These are phyloP conservation scores for Penicillium corylophilum DNA, from an alignment of 2,329 filamentous ascomycete species.

Conservation along the genomic window DNA sequence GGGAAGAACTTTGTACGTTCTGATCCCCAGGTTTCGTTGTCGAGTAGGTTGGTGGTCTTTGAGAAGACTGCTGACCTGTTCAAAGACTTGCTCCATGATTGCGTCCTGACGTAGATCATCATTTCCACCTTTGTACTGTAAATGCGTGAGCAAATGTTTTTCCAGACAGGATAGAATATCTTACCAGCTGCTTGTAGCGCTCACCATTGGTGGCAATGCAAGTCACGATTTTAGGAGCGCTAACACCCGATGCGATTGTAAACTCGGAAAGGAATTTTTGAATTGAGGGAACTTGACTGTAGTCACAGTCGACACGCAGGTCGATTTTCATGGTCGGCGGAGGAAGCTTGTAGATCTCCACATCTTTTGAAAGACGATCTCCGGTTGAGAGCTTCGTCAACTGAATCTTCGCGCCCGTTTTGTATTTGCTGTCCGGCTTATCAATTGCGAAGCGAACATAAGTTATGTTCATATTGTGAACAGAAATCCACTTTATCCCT, in stretches of 20 bases:
- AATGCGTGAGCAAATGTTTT: conserved; percentile 9
- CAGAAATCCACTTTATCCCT: conserved; percentile 64
- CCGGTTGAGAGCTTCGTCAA: conserved; percentile 66
- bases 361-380: conserved; percentile 59
- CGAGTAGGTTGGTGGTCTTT: conserved; percentile 82
- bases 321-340: conserved; percentile 86
- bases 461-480: conserved; percentile 71
- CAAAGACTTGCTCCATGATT: conserved; percentile 99
- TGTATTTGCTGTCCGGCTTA: conserved; percentile 60
- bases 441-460: conserved; percentile 54
- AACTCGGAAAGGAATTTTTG: conserved; percentile 70
- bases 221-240: conserved; percentile 89
- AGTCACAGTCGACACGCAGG: conserved; percentile 70
- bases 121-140: conserved; percentile 82
- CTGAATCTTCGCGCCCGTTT: conserved; percentile 62
- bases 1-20: conserved; percentile 96
- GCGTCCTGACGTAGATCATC: conserved; percentile 96
- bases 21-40: conserved; percentile 82
- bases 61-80: conserved; percentile 86
- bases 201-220: conserved; percentile 74
- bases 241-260: conserved; percentile 84
- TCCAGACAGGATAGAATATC: conserved; percentile 19
- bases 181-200: conserved; percentile 78
- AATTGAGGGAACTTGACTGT: conserved; percentile 73
- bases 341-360: conserved; percentile 69